Percentiles rank a stretch among this genome's conserved stretches.
Conservation (phyloP, 2,329 filamentous ascomycete genomes). For the Calcarisporium arbuscula region DNA sequence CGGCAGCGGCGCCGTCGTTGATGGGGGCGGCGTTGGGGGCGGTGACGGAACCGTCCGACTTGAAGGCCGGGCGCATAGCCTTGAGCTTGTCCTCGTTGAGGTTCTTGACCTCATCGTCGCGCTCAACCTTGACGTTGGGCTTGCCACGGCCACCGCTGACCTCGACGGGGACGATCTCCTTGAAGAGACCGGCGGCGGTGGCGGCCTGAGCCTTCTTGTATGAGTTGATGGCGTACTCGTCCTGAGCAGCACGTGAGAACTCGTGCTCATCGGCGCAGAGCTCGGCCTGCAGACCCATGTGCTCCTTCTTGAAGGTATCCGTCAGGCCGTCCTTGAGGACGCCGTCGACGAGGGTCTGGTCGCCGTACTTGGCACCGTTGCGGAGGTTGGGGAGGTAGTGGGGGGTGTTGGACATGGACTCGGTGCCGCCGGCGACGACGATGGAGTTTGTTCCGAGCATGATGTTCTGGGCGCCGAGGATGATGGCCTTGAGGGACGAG, state of each 20-base stretch:
- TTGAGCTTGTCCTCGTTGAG: conserved; percentile 78
- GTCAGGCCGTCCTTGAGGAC: conserved; percentile 92
- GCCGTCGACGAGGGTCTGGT: conserved; percentile 83
- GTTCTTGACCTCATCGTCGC: conserved; percentile 96
- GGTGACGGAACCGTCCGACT: conserved; percentile 81
- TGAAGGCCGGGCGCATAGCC: conserved; percentile 77
- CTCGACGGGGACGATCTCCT: conserved; percentile 85
- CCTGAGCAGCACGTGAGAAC: conserved; percentile 79
- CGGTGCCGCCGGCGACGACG: conserved; percentile 87
- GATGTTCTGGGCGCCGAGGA: conserved; percentile 93
- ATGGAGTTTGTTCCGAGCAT: conserved; percentile 91
- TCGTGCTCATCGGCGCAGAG: conserved; percentile 82
- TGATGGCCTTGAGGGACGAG: conserved; percentile 87
- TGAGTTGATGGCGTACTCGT: conserved; percentile 89
- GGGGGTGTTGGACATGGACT: conserved; percentile 97
- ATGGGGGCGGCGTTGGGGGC: conserved; percentile 94
- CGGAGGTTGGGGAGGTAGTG: conserved; percentile 90
- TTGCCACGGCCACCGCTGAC: conserved; percentile 86
- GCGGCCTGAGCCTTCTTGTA: conserved; percentile 92
- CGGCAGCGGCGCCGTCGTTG: conserved; percentile 87
- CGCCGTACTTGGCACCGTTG: conserved; percentile 86
- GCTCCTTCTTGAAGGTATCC: conserved; percentile 91
- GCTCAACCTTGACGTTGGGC: conserved; percentile 70
- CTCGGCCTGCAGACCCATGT: conserved; percentile 92
- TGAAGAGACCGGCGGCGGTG: conserved; percentile 74